Base-by-base conservation (phyloP, 306 rosid species). In the Herpetospermum pedunculosum region DNA sequence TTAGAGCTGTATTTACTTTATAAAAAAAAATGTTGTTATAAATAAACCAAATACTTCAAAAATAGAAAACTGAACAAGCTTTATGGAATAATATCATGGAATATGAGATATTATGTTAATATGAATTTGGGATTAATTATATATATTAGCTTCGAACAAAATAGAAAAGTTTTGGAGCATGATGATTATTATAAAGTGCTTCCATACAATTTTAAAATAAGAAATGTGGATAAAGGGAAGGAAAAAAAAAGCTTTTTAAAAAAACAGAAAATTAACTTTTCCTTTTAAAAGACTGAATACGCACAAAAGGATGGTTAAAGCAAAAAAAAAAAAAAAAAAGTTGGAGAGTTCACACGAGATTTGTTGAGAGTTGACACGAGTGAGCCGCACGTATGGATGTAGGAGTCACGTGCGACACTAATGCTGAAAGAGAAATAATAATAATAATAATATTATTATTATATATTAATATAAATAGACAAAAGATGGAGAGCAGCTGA, bases 241-340 rank as follows among this genome's bases (percentile, higher is more conserved):
- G 11, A 14, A 13, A 62, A 16, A 62, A 8, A 62, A 35, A 35
- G 46, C 28, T 32, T 60, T 60, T 60, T 60, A 0, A 32, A 32
- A 59, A 60, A 14, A 6, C 25, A 29, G 9, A 29, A 29, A 26
- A 30, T 7, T 1, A 34, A 34, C 43, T 32, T 60, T 60, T 60
- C 3, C 69, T 60, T 60, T 60, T 16, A 60, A 60, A 60, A 60
- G 44, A 60, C 69, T 18, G 69, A 60, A 60, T 34, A 32, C 69
- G 25, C 69, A 59, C 23, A 60, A 60, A 16, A 32, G 44, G 44
- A 60, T 60, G 30, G 32, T 8, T 53, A 53, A 53, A n/a, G n/a
- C n/a, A n/a, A n/a, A n/a, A n/a, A n/a, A n/a, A n/a, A n/a, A n/a
- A n/a, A n/a, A n/a, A n/a, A n/a, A n/a, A n/a, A n/a, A n/a, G n/a